Conservation (phyloP, 208 protist species). For the Naegleria gruberi region DNA sequence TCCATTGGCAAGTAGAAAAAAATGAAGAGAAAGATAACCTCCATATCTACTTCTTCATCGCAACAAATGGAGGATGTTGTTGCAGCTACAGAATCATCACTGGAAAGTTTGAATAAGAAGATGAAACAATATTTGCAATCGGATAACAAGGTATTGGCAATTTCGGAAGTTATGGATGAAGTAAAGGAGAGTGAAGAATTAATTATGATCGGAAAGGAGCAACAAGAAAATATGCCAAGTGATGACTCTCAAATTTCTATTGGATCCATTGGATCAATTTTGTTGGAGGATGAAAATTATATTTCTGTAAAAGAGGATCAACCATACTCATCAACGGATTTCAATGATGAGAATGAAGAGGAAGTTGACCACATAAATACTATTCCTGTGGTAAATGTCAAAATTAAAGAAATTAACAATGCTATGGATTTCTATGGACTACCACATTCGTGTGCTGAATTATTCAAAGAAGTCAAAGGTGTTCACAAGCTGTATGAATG, state of each 20-base stretch:
- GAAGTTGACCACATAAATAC: neutral
- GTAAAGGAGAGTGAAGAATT: neutral
- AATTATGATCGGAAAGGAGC: neutral
- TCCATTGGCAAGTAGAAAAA: neutral
- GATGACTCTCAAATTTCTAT: neutral
- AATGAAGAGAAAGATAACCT: neutral
- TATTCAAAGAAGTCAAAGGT: neutral
- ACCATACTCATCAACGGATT: neutral
- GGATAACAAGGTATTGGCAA: neutral
- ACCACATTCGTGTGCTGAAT: neutral
- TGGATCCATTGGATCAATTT: neutral
- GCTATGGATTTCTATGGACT: neutral
- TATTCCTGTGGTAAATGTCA: neutral
- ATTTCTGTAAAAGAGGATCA: neutral
- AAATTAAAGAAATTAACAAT: neutral
- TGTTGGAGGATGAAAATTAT: neutral
- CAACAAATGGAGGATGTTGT: neutral
- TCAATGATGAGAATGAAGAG: neutral
- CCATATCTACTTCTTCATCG: neutral
- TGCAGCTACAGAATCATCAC: too few relatives aligned
- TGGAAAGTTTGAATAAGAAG: neutral
- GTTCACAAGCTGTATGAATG: slow-evolving; percentile 56
- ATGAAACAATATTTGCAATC: neutral
- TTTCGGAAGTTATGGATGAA: neutral
- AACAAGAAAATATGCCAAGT: neutral